phyloP scores from a whole-genome alignment of 2,329 filamentous ascomycete genomes.

The Aspergillus melleus region DNA sequence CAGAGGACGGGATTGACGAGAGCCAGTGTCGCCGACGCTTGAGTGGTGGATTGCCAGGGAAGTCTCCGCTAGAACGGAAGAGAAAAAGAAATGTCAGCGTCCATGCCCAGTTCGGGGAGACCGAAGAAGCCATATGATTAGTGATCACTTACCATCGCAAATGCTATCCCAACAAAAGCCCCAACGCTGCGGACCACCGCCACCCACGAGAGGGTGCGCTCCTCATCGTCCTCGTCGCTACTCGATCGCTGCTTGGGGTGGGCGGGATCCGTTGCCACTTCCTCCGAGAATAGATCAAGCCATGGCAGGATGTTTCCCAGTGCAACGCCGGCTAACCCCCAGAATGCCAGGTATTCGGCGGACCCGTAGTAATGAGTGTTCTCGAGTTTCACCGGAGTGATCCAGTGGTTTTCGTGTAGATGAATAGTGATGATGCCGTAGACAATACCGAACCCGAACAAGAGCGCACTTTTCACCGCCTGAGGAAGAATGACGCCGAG shows the following conservation, averaged over 20 bases:
- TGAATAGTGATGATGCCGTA: conserved; percentile 82
- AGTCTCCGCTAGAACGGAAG: conserved; percentile 67
- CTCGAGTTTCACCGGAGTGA: conserved; percentile 63
- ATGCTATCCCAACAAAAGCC: conserved; percentile 71
- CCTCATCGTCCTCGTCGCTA: conserved; percentile 30
- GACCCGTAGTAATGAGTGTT: conserved; percentile 52
- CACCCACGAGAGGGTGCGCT: conserved; percentile 61
- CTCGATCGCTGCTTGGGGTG: conserved; percentile 26
- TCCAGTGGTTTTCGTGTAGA: conserved; percentile 67
- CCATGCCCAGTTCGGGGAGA: background rate
- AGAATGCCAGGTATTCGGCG: conserved; percentile 73
- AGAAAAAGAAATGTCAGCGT: conserved; percentile 19
- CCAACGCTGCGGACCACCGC: conserved; percentile 68
- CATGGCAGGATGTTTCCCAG: conserved; percentile 80
- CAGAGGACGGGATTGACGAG: conserved; percentile 91
- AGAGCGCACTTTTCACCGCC: conserved; percentile 58
- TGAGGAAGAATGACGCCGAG: conserved; percentile 55
- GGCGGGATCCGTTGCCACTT: conserved; percentile 43
- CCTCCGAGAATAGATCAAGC: conserved; percentile 75
- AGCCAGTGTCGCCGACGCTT: conserved; percentile 84
- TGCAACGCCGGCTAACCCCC: conserved; percentile 76
- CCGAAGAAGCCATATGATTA: background rate
- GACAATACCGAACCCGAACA: conserved; percentile 76
- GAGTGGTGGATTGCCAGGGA: conserved; percentile 92
- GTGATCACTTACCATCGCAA: conserved; percentile 71